A percentile compares a stretch with the other conserved stretches of the same genome.
Conservation (phyloP, 768 basidiomycete species). For the Amanita inopinata region DNA sequence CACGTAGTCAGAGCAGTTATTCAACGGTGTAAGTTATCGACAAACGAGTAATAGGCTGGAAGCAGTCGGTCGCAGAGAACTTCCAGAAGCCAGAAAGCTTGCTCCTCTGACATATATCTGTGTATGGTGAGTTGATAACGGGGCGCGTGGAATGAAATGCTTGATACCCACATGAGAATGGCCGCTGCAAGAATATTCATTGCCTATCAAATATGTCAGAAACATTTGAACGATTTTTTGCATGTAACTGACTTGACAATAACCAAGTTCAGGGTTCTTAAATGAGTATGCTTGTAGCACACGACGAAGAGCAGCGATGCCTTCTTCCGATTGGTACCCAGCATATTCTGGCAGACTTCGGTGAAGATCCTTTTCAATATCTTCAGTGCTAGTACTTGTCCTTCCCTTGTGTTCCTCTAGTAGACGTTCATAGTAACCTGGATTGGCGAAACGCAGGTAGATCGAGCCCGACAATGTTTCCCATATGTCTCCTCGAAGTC, state of each 20-base stretch:
- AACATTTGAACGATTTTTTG: background rate
- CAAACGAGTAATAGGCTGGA: constrained; percentile 94
- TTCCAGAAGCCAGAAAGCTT: constrained; percentile 94
- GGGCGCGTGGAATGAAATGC: background rate
- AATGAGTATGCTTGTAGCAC: constrained; percentile 95
- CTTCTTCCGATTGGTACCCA: constrained; percentile 87
- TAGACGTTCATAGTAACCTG: constrained; percentile 70
- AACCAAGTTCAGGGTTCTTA: constrained; percentile 89
- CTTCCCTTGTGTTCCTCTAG: constrained; percentile 70
- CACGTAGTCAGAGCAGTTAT: background rate
- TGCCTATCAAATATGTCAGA: constrained; percentile 38
- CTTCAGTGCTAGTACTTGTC: constrained; percentile 85
- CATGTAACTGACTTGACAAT: constrained; percentile 63
- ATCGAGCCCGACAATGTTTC: constrained; percentile 93
- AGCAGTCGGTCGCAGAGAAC: constrained; percentile 90
- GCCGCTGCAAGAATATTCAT: constrained; percentile 98
- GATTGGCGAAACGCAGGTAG: constrained; percentile 81
- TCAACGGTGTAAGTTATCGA: background rate
- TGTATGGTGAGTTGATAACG: background rate
- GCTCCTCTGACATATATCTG: constrained; percentile 98
- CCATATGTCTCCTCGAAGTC: constrained; percentile 96
- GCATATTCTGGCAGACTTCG: constrained; percentile 94
- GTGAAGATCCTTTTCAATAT: constrained; percentile 98
- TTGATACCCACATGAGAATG: constrained; percentile 69
- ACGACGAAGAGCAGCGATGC: constrained; percentile 74